Evolutionary conservation across 495 filamentous ascomycete genomes (phyloP), one percentile per base, ranked within the genome.

Genomic region (Lentithecium fluviatile): DNA sequence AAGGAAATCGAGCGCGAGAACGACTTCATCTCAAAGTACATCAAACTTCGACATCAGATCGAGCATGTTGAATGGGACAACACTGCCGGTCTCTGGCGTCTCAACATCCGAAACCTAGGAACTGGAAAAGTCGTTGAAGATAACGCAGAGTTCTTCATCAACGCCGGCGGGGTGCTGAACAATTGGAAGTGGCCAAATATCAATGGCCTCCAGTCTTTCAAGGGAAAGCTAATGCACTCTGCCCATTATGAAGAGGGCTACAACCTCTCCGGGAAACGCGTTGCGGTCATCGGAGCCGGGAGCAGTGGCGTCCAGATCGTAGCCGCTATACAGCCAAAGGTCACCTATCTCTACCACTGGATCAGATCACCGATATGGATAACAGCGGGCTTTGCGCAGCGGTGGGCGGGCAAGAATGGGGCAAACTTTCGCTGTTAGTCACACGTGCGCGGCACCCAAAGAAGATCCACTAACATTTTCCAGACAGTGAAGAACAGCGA

Each of bases 1-100:
- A 78, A 79, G 63, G 62, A 66, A 20, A 73, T 77, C 25, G 77
- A 76, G 51, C 52, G 65, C 13, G 71, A 77, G 58, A 66, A 79
- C 40, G 71, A 77, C 46, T 71, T 74, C 32, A 69, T 73, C 43
- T 52, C 52, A 19, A 75, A 75, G 45, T 74, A 72, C 47, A 52
- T 75, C 53, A 73, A 71, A 58, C 59, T 75, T 3, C 52, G 64
- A 21, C 70, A 74, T 48, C 56, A 72, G 50, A 57, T 75, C 52
- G 66, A 71, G 50, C 51, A 52, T 6, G 72, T 56, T 3, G 60
- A 59, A 37, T 74, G 72, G 72, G 69, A 74, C 59, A 45, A 68
- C 13, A 59, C 56, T 10, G 60, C 56, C 6, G 72, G 72, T 0
- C 25, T 67, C n/a, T 75, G 73, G 73, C 52, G 58, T 15, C 59